Percentiles rank a stretch among this genome's conserved stretches.
Evolutionary conservation across 768 basidiomycete genomes (phyloP).

Genomic region (Asterophora lycoperdoides): DNA sequence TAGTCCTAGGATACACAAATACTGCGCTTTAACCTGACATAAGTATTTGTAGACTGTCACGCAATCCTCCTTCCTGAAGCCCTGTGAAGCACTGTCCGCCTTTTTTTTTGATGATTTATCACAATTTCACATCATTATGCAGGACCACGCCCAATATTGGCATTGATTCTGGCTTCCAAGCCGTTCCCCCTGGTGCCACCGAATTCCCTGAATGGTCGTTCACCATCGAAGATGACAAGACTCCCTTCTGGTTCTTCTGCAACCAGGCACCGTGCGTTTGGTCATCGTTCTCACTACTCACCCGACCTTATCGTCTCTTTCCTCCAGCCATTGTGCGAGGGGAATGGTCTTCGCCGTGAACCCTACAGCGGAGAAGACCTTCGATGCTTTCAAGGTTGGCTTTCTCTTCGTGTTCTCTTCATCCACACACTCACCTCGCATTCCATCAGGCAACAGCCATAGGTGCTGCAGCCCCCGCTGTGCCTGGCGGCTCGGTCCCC

Average conservation of each 20-base stretch:
- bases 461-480: conserved; percentile 14
- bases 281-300: neutral
- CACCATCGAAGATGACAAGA: conserved; percentile 29
- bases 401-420: neutral
- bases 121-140: neutral
- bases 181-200: conserved; percentile 34
- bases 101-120: neutral
- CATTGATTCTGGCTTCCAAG: conserved; percentile 44
- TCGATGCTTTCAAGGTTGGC: conserved; percentile 19
- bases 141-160: conserved; percentile 23
- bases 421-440: conserved; percentile 28
- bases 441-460: conserved; percentile 22
- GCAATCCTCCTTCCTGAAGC: conserved; percentile 35
- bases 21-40: neutral
- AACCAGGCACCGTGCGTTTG: conserved; percentile 30
- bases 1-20: conserved; percentile 10
- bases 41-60: conserved; percentile 30
- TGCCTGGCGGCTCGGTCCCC: neutral
- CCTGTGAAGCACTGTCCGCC: conserved; percentile 30
- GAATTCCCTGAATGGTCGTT: conserved; percentile 33
- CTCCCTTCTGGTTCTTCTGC: conserved; percentile 57
- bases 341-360: conserved; percentile 59
- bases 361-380: conserved; percentile 42
- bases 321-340: conserved; percentile 37
- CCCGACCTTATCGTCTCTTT: neutral